phyloP scores from a whole-genome alignment of 148 eudicot species.

The Linanthus parryae region DNA sequence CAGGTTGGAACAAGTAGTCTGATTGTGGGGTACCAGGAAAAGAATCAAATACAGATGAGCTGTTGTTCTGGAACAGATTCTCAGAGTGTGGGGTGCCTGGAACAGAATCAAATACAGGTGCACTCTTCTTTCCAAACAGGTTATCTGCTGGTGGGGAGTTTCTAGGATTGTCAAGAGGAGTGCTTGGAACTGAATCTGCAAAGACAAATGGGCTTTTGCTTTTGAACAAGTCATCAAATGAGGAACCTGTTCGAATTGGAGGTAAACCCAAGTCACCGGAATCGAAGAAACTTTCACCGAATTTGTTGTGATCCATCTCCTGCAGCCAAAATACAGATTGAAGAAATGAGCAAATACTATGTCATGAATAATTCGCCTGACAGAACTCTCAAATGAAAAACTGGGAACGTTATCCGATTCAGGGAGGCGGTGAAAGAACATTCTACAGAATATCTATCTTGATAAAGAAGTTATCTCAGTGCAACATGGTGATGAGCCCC shows the following conservation, averaged over 20 bases:
- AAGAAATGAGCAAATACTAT: conserved; percentile 2
- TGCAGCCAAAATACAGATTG: conserved; percentile 18
- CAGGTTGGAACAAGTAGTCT: conserved; percentile 22
- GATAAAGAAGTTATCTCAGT: too few relatives aligned
- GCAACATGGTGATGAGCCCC: too few relatives aligned
- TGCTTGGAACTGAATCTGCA: conserved; percentile 70
- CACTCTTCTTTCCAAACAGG: conserved; percentile 27
- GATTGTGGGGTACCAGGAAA: conserved; percentile 46
- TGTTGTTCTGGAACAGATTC: conserved; percentile 26
- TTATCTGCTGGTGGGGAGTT: conserved; percentile 35
- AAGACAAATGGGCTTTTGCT: conserved; percentile 39
- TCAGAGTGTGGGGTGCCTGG: conserved; percentile 23
- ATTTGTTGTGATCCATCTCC: conserved; percentile 40
- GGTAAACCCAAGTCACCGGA: conserved; percentile 67
- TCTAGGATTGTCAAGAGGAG: conserved; percentile 47
- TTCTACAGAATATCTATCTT: too few relatives aligned
- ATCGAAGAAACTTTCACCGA: conserved; percentile 54
- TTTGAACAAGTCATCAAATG: conserved; percentile 17
- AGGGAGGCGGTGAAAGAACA: too few relatives aligned
- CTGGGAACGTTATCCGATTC: too few relatives aligned
- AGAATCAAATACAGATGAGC: conserved; percentile 51
- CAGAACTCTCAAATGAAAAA: too few relatives aligned
- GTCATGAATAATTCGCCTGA: too few relatives aligned
- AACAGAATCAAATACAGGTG: conserved; percentile 31
- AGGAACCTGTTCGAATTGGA: conserved; percentile 74